Conservation (phyloP, 73 alveolate species). For the Paraurostyla sp. region DNA sequence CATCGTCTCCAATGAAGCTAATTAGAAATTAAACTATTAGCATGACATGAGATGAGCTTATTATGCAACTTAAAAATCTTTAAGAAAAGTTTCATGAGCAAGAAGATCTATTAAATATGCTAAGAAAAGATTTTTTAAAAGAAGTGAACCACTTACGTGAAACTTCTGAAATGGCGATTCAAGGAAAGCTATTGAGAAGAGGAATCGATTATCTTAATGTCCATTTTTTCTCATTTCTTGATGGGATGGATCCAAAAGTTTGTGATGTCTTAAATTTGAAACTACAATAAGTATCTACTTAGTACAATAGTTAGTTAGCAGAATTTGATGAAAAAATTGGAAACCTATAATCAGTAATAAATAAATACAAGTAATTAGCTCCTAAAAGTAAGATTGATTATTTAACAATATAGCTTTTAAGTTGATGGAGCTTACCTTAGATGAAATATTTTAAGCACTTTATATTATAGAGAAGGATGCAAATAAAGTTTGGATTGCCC, state of each 20-base stretch:
- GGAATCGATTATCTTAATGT: constrained; percentile 12
- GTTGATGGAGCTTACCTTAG: constrained; percentile 30
- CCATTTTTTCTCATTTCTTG: constrained; percentile 11
- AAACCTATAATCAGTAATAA: neutral
- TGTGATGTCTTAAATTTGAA: constrained; percentile 12
- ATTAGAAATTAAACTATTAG: neutral
- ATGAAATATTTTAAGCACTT: constrained; percentile 22
- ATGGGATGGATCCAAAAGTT: constrained; percentile 38
- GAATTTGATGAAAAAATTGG: neutral
- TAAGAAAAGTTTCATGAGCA: neutral
- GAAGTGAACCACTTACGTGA: constrained; percentile 24
- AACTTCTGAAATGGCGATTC: neutral
- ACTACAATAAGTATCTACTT: neutral
- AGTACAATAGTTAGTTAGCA: neutral
- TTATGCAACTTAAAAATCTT: neutral
- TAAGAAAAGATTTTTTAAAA: constrained; percentile 31
- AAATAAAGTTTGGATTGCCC: constrained; percentile 31
- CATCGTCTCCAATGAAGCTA: neutral
- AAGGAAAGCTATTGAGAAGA: neutral
- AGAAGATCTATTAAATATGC: constrained; percentile 21
- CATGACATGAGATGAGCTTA: constrained; percentile 1
- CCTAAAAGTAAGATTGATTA: constrained; percentile 11
- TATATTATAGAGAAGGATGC: constrained; percentile 33
- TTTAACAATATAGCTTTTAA: constrained; percentile 17
- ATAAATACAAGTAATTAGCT: constrained; percentile 24